Evolutionary conservation across 1,139 yeast species (phyloP).

Genomic region (Blastobotrys illinoisensis): DNA sequence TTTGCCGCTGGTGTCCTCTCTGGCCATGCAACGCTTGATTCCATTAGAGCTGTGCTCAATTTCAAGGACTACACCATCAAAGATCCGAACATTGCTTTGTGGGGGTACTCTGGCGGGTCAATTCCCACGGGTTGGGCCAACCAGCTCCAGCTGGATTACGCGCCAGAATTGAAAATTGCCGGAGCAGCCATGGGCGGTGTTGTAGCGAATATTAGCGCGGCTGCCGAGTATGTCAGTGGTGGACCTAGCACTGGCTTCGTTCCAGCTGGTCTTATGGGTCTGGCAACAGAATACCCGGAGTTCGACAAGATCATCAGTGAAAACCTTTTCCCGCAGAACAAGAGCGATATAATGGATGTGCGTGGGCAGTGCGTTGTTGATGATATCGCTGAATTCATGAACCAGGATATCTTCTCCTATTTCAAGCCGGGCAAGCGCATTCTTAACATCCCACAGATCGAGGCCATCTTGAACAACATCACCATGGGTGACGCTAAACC

Average conservation of each 20-base stretch:
- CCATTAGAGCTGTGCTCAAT: slow-evolving; percentile 23
- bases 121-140: slow-evolving; percentile 30
- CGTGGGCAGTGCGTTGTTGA: slow-evolving; percentile 15
- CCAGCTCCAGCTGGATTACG: slow-evolving; percentile 25
- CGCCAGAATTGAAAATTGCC: slow-evolving; percentile 25
- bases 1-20: slow-evolving; percentile 22
- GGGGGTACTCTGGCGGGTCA: slow-evolving; percentile 32
- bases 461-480: slow-evolving; percentile 13
- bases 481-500: slow-evolving; percentile 21
- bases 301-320: slow-evolving; percentile 8
- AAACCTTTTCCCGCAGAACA: slow-evolving; percentile 13
- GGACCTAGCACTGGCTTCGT: slow-evolving; percentile 22
- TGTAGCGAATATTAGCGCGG: slow-evolving; percentile 19
- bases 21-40: slow-evolving; percentile 27
- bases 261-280: slow-evolving; percentile 27
- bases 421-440: slow-evolving; percentile 18
- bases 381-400: slow-evolving; percentile 15
- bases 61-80: slow-evolving; percentile 13
- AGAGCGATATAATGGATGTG: slow-evolving; percentile 14
- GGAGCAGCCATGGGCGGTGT: slow-evolving; percentile 23
- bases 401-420: slow-evolving; percentile 19
- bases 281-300: slow-evolving; percentile 28
- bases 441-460: slow-evolving; percentile 12
- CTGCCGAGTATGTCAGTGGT: slow-evolving; percentile 12
- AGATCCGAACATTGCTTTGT: slow-evolving; percentile 14